A percentile compares a stretch with the other conserved stretches of the same genome.
Conservation (phyloP, 306 rosid species). For the Rubus idaeus region DNA sequence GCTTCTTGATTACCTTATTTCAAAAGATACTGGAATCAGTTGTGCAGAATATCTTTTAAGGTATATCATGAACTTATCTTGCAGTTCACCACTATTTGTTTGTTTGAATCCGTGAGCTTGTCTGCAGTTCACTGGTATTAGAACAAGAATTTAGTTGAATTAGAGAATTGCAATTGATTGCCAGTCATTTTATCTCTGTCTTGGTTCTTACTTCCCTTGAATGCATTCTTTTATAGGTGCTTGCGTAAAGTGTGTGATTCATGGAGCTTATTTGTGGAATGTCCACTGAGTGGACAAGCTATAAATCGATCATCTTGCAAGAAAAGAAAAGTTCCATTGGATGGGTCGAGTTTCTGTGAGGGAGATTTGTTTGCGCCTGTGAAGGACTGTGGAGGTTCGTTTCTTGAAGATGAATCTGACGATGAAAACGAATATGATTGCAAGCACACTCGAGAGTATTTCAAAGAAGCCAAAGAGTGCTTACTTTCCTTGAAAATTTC, state of each 20-base stretch:
- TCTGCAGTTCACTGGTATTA: neutral
- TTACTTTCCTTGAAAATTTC: conserved; percentile 66
- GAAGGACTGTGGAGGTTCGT: conserved; percentile 25
- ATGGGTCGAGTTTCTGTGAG: conserved; percentile 23
- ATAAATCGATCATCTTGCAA: conserved; percentile 47
- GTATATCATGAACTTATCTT: conserved; percentile 25
- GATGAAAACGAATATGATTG: conserved; percentile 31
- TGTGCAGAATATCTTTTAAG: conserved; percentile 86
- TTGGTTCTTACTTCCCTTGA: conserved; percentile 23
- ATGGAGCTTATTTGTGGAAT: conserved; percentile 54
- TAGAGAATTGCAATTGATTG: too few species aligned
- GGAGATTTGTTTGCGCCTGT: conserved; percentile 25
- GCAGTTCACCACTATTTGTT: neutral
- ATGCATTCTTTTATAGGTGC: conserved; percentile 49
- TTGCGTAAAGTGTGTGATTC: conserved; percentile 61
- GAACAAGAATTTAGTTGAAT: neutral
- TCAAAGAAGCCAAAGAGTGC: conserved; percentile 60
- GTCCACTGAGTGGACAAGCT: conserved; percentile 37
- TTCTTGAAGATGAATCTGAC: conserved; percentile 24
- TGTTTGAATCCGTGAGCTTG: neutral
- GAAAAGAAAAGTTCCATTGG: conserved; percentile 53
- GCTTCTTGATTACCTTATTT: conserved; percentile 90
- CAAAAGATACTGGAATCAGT: conserved; percentile 78
- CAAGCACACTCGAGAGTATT: conserved; percentile 31
- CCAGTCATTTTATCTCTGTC: neutral